phyloP scores from a whole-genome alignment of 768 basidiomycete species.

The Auriscalpium orientale region DNA sequence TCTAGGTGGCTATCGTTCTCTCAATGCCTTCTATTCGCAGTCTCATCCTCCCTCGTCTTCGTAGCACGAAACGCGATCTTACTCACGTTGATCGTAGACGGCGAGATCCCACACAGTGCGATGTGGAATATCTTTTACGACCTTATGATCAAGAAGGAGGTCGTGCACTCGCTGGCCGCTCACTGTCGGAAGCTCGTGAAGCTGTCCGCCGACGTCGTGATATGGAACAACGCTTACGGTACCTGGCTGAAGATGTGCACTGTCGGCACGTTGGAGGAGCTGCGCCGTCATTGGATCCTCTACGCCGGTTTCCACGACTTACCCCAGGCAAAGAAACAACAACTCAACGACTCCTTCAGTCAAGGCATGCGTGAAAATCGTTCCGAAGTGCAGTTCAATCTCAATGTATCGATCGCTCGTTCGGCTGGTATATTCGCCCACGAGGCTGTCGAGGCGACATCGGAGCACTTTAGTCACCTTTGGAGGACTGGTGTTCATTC shows the following conservation, averaged over 20 bases:
- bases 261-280: conserved; percentile 28
- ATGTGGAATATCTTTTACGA: conserved; percentile 45
- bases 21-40: background rate
- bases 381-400: background rate
- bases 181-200: conserved; percentile 35
- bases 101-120: conserved; percentile 6
- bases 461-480: conserved; percentile 24
- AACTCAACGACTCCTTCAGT: background rate
- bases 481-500: conserved; percentile 38
- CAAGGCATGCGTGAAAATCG: background rate
- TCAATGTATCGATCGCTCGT: conserved; percentile 12
- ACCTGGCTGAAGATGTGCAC: conserved; percentile 30
- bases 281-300: conserved; percentile 33
- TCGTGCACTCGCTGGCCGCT: conserved; percentile 24
- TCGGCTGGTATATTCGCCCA: conserved; percentile 32
- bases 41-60: background rate
- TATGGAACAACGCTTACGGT: conserved; percentile 36
- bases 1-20: conserved; percentile 28
- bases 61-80: conserved; percentile 44
- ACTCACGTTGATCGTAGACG: conserved; percentile 34
- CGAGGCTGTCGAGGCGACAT: conserved; percentile 9
- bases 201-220: conserved; percentile 24
- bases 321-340: background rate
- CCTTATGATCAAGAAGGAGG: conserved; percentile 33
- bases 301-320: conserved; percentile 5